Percentiles rank a stretch among this genome's conserved stretches.
phyloP scores from a whole-genome alignment of 1,284 basidiomycete genomes.

The Apiotrichum montevideense region DNA sequence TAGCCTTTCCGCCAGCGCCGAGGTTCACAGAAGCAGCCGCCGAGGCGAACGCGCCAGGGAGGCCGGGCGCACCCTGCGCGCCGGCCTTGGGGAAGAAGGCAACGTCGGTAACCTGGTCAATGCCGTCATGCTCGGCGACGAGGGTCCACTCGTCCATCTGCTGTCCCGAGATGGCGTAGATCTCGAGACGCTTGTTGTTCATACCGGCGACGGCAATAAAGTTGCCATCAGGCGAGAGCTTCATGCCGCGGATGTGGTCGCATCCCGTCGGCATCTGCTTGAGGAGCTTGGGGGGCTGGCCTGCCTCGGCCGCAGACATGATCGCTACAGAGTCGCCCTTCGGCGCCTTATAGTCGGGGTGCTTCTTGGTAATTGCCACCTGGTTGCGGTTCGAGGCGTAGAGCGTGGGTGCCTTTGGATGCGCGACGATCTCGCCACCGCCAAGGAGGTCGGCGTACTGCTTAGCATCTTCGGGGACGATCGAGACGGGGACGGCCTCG shows the following conservation, averaged over 20 bases:
- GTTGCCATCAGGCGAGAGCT: slow-evolving; percentile 37
- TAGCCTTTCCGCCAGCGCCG: no score
- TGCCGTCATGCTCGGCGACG: slow-evolving; percentile 59
- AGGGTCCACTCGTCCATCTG: slow-evolving; percentile 36
- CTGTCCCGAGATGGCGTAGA: slow-evolving; percentile 31
- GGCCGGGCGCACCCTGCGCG: no score
- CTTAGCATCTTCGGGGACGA: slow-evolving; percentile 34
- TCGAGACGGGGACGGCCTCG: slow-evolving; percentile 18
- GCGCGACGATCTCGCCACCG: slow-evolving; percentile 35
- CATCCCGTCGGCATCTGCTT: slow-evolving; percentile 35
- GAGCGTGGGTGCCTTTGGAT: slow-evolving; percentile 25
- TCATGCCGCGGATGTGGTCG: slow-evolving; percentile 39
- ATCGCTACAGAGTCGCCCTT: slow-evolving; percentile 41
- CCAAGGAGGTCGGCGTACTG: slow-evolving; percentile 27
- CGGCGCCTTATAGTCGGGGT: slow-evolving; percentile 12
- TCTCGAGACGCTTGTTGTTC: slow-evolving; percentile 35
- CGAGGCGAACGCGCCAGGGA: no score
- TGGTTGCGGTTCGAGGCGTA: slow-evolving; percentile 45
- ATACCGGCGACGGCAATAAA: slow-evolving; percentile 41
- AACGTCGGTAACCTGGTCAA: slow-evolving; percentile 52
- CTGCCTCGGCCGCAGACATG: slow-evolving; percentile 26
- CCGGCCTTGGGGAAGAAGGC: slow-evolving; percentile 11
- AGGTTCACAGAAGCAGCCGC: no score
- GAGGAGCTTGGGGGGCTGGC: slow-evolving; percentile 23
- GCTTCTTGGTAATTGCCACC: slow-evolving; percentile 26